phyloP scores from a whole-genome alignment of 2,329 filamentous ascomycete species.

The Phyllosticta paracitricarpa region DNA sequence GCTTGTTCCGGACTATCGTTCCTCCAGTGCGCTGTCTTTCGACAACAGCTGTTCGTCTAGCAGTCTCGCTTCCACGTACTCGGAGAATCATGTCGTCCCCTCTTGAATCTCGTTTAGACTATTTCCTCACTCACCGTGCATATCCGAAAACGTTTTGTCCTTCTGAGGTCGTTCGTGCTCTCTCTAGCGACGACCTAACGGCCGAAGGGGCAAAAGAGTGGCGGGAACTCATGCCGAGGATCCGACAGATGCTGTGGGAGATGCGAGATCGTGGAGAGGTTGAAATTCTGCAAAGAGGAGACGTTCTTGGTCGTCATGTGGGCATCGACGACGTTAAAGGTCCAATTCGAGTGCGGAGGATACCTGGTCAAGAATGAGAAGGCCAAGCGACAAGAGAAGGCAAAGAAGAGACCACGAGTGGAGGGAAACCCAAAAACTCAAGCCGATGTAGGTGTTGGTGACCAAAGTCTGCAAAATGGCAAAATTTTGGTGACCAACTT shows the following conservation, averaged over 20 bases:
- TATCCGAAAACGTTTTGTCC: conserved; percentile 44
- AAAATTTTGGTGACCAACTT: no score
- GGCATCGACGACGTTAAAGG: conserved; percentile 32
- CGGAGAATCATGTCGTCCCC: not conserved
- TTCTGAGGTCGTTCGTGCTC: conserved; percentile 40
- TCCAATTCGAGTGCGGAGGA: conserved; percentile 34
- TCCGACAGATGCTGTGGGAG: conserved; percentile 34
- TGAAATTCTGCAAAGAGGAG: conserved; percentile 41
- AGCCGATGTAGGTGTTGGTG: no score
- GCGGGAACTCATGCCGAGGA: conserved; percentile 38
- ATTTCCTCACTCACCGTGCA: conserved; percentile 22
- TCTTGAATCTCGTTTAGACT: conserved; percentile 17
- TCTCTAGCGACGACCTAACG: conserved; percentile 31
- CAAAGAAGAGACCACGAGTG: no score
- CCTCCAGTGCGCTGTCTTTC: not conserved
- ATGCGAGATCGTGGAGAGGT: conserved; percentile 32
- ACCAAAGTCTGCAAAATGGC: no score
- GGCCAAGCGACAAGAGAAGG: not conserved
- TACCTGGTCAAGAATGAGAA: not conserved
- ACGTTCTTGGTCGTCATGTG: conserved; percentile 25
- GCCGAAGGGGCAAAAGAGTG: conserved; percentile 24
- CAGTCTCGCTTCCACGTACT: not conserved
- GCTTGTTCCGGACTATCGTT: not conserved
- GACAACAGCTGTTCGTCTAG: not conserved
- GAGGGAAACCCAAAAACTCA: no score